These are phyloP conservation scores for Calocera viscosa DNA, from an alignment of 768 basidiomycete species.

Conservation along the genomic window DNA sequence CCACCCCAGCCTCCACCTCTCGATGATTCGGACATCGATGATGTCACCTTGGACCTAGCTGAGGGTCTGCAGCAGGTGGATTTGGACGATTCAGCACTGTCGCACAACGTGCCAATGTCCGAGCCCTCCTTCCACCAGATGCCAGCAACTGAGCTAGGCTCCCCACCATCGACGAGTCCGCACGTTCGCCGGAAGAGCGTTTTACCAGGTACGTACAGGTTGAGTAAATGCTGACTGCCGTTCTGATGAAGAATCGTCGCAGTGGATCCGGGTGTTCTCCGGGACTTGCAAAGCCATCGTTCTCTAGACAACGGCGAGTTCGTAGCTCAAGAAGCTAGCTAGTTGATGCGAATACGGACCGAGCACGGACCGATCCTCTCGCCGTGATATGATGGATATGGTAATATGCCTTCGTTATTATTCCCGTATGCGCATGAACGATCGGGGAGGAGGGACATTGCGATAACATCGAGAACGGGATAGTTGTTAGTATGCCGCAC, in stretches of 20 bases:
- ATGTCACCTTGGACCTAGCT: slow-evolving; percentile 77
- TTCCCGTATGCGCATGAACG: slow-evolving; percentile 4
- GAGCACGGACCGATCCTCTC: not conserved
- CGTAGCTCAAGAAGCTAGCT: not conserved
- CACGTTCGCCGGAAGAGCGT: slow-evolving; percentile 94
- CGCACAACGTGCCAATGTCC: slow-evolving; percentile 78
- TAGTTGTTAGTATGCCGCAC: not conserved
- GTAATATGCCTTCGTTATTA: not conserved
- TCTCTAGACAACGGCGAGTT: slow-evolving; percentile 17
- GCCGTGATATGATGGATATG: not conserved
- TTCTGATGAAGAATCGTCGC: slow-evolving; percentile 15
- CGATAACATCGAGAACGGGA: slow-evolving; percentile 1
- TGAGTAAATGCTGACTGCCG: slow-evolving; percentile 16
- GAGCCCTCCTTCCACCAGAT: slow-evolving; percentile 29
- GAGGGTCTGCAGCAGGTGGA: slow-evolving; percentile 42
- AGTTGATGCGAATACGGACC: not conserved
- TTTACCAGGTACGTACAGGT: slow-evolving; percentile 55
- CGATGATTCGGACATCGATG: slow-evolving; percentile 77
- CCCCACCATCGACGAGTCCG: slow-evolving; percentile 33
- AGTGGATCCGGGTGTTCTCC: slow-evolving; percentile 82
- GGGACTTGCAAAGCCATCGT: slow-evolving; percentile 69
- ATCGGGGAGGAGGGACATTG: slow-evolving; percentile 2
- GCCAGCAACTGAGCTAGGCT: not conserved
- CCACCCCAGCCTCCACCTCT: slow-evolving; percentile 65
- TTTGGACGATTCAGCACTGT: slow-evolving; percentile 62